Evolutionary conservation across 2,329 filamentous ascomycete genomes (phyloP), one percentile per base, ranked within the genome.

Genomic region (Trichoderma endophyticum): DNA sequence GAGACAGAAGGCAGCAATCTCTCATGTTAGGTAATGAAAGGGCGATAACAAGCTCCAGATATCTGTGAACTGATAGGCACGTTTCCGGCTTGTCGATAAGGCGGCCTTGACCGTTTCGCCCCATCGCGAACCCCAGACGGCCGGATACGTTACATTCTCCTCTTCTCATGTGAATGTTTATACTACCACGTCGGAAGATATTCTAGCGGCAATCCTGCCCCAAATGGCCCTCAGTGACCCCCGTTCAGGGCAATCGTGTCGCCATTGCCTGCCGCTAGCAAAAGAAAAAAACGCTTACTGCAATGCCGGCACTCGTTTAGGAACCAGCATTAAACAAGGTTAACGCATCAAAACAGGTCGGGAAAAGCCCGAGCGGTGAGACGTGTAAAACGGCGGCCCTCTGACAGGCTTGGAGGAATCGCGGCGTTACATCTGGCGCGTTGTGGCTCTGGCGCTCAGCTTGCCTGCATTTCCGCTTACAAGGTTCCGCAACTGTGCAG

Each of bases 21-120:
- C 9, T 60, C n/a, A 9, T 26, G 30, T 26, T 15, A 30, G 54
- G 14, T 57, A 28, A 57, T 57, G 54, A 57, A 57, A 12, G 4
- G 11, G n/a, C 48, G 48, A 54, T 54, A 61, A 61, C n/a, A 21
- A 30, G 51, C 34, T 30, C 36, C 6, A 43, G 18, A 18, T n/a
- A 48, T 59, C 34, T 28, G 66, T 60, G 60, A 63, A 63, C n/a
- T 63, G 59, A 62, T 54, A 56, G 43, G 30, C 51, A 57, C 9
- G 48, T 65, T 43, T 21, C 18, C 39, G 67, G 67, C 59, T 70
- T 48, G 66, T 61, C 66, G 64, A 67, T 59, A 67, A 59, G 51
- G 34, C 51, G n/a, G 5, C 36, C 36, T 39, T 18, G 60, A 9
- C 21, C 60, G 32, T 39, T 63, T 63, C 32, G 21, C 32, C 43